Evolutionary conservation across 129 eudicot species (phyloP).

Genomic region (Silybum marianum): DNA sequence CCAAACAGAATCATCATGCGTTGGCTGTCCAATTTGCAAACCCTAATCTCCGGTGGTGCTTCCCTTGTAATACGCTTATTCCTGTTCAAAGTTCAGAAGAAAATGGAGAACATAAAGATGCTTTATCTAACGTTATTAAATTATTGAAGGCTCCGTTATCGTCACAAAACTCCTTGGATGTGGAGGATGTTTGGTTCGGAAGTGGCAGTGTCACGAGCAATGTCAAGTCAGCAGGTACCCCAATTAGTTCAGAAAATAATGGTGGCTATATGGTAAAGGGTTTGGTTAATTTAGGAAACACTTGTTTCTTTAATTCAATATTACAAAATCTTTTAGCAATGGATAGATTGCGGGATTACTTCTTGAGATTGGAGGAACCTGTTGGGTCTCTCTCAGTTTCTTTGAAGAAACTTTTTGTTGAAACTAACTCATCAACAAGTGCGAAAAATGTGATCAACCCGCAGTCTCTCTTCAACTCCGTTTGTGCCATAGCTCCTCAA

Average conservation of each 20-base stretch:
- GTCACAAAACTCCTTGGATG: slow-evolving; percentile 50
- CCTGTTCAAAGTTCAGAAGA: slow-evolving; percentile 46
- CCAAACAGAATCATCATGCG: slow-evolving; percentile 57
- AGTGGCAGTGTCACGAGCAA: slow-evolving; percentile 56
- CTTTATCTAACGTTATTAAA: slow-evolving; percentile 47
- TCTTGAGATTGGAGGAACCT: slow-evolving; percentile 48
- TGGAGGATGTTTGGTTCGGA: slow-evolving; percentile 81
- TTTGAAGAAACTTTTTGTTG: slow-evolving; percentile 58
- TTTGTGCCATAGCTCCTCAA: slow-evolving; percentile 75
- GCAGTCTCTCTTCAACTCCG: slow-evolving; percentile 61
- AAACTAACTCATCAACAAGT: slow-evolving; percentile 38
- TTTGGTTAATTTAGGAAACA: slow-evolving; percentile 72
- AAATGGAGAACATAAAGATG: slow-evolving; percentile 52
- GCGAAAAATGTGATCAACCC: slow-evolving; percentile 57
- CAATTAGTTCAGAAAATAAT: slow-evolving; percentile 16
- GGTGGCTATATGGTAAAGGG: slow-evolving; percentile 60
- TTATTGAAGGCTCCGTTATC: slow-evolving; percentile 46
- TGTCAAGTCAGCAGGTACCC: slow-evolving; percentile 30
- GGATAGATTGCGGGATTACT: slow-evolving; percentile 53
- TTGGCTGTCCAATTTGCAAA: slow-evolving; percentile 67
- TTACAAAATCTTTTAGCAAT: slow-evolving; percentile 77
- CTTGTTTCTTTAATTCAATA: slow-evolving; percentile 85
- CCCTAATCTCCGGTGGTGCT: slow-evolving; percentile 79
- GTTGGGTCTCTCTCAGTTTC: slow-evolving; percentile 67
- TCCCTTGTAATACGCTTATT: slow-evolving; percentile 53